Percentiles rank a stretch among this genome's conserved stretches.
These are phyloP conservation scores for Forsythia suspensa DNA, from an alignment of 257 asterid species.

Conservation along the genomic window DNA sequence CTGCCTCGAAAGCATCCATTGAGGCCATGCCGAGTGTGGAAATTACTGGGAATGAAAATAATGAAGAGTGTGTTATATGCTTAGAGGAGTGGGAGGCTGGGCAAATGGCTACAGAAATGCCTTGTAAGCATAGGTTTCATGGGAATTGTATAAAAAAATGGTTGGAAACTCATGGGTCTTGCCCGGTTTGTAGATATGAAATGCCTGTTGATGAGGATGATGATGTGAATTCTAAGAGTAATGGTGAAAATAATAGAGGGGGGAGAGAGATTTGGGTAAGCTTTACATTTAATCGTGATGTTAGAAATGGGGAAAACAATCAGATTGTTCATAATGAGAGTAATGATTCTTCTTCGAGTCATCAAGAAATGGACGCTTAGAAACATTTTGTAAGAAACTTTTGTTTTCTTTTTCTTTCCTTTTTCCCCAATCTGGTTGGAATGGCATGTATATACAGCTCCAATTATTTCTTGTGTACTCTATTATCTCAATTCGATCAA, in stretches of 20 bases:
- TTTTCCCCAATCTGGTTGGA: background rate
- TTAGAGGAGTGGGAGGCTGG: constrained; percentile 63
- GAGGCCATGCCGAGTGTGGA: constrained; percentile 54
- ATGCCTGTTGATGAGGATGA: constrained; percentile 61
- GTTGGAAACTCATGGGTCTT: constrained; percentile 69
- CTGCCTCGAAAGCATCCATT: constrained; percentile 72
- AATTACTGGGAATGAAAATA: constrained; percentile 25
- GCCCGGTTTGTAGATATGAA: constrained; percentile 75
- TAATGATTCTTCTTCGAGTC: constrained; percentile 12
- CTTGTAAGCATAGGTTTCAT: constrained; percentile 72
- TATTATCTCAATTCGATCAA: background rate
- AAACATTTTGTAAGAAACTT: background rate
- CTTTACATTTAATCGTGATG: constrained; percentile 11
- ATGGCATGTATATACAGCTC: constrained; percentile 5
- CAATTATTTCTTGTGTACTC: too few species aligned
- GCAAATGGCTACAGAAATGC: constrained; percentile 59
- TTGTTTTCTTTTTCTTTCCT: background rate
- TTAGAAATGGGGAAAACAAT: background rate
- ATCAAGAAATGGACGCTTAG: constrained; percentile 24
- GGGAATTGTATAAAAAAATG: constrained; percentile 63
- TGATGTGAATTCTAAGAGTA: constrained; percentile 15
- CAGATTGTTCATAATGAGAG: background rate
- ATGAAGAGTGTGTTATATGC: constrained; percentile 57
- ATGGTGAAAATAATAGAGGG: constrained; percentile 34
- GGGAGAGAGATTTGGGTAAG: constrained; percentile 58